Conservation (phyloP, 768 basidiomycete species). For the Tephrocybe sp. region DNA sequence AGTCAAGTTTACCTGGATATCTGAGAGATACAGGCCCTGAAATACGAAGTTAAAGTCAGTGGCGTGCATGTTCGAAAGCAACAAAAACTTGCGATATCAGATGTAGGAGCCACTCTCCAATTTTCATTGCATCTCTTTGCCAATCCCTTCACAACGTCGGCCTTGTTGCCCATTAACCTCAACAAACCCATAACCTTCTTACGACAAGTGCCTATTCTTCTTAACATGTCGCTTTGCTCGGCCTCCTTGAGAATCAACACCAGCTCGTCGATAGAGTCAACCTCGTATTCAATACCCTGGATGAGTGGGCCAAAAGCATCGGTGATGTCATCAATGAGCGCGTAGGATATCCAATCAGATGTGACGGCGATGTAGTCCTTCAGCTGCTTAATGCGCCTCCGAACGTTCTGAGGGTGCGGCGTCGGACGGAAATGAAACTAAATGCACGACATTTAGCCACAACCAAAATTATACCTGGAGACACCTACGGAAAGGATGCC, state of each 20-base stretch:
- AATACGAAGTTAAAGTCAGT: conserved; percentile 2
- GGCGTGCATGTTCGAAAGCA: neutral
- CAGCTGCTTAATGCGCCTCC: conserved; percentile 96
- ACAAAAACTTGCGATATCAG: conserved; percentile 75
- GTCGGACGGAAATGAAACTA: conserved; percentile 98
- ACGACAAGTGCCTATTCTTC: conserved; percentile 94
- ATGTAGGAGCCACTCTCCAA: conserved; percentile 97
- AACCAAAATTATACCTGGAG: neutral
- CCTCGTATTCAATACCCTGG: conserved; percentile 98
- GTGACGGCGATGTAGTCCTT: conserved; percentile 99
- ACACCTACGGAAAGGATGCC: conserved; percentile 86
- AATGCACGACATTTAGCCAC: neutral
- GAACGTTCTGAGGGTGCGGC: conserved; percentile 96
- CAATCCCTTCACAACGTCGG: conserved; percentile 97
- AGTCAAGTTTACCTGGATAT: conserved; percentile 69
- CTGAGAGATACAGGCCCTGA: conserved; percentile 91
- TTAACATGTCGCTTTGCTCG: conserved; percentile 97
- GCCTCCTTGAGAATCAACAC: conserved; percentile 95
- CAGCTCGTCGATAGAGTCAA: conserved; percentile 97
- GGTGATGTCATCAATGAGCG: conserved; percentile 98
- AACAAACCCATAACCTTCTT: conserved; percentile 99
- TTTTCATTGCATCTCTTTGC: conserved; percentile 99
- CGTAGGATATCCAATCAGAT: conserved; percentile 99
- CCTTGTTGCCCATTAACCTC: conserved; percentile 98
- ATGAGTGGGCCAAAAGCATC: conserved; percentile 99